Percentiles rank a stretch among this genome's conserved stretches.
Conservation (phyloP, 805 yeast genomes). For the Grigorovia transvaalensis region DNA sequence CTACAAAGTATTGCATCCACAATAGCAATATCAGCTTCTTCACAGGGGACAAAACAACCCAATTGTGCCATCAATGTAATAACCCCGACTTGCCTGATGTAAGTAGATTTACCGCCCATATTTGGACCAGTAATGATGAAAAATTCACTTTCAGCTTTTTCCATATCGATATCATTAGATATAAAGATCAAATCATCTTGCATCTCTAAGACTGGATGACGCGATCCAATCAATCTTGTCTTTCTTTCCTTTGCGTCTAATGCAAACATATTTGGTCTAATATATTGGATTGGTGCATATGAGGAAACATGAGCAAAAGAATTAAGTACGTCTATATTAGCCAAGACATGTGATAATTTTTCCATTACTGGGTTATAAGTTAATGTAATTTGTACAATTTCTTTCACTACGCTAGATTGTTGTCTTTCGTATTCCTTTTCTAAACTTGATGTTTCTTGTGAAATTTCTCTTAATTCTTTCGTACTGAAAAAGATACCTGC, state of each 20-base stretch:
- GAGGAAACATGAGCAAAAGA: constrained; percentile 79
- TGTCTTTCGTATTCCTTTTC: constrained; percentile 60
- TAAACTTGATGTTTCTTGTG: constrained; percentile 47
- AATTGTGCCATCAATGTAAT: constrained; percentile 80
- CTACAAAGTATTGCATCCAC: constrained; percentile 90
- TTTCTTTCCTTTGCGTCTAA: constrained; percentile 35
- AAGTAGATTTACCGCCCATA: constrained; percentile 96
- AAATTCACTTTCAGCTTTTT: constrained; percentile 52
- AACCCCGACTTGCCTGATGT: constrained; percentile 81
- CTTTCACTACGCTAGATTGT: constrained; percentile 70
- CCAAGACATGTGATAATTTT: constrained; percentile 50
- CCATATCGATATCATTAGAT: constrained; percentile 73
- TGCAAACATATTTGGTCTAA: constrained; percentile 59
- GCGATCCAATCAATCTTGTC: constrained; percentile 55
- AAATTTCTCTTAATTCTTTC: constrained; percentile 44
- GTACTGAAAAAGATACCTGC: constrained; percentile 94
- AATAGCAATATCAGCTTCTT: constrained; percentile 65
- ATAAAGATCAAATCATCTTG: constrained; percentile 88
- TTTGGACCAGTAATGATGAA: constrained; percentile 89
- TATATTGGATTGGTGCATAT: constrained; percentile 74
- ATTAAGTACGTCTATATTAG: constrained; percentile 72
- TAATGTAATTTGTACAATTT: constrained; percentile 68
- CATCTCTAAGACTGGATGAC: constrained; percentile 91
- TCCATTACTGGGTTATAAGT: constrained; percentile 76
- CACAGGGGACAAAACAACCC: constrained; percentile 81